Conservation (phyloP, 495 filamentous ascomycete species). For the Talaromyces trachyspermus region DNA sequence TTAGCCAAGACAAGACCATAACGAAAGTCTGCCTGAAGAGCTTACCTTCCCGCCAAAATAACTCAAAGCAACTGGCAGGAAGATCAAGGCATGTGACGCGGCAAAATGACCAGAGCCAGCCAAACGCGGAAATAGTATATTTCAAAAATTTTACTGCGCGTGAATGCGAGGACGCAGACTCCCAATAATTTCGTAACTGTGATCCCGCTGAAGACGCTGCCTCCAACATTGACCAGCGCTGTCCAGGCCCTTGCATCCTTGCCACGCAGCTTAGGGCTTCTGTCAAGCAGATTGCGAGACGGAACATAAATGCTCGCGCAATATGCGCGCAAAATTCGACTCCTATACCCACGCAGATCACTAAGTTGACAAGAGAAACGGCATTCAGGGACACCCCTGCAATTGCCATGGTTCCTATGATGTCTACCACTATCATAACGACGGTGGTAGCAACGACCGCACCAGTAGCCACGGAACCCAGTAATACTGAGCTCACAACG, state of each 20-base stretch:
- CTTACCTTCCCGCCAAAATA: constrained; percentile 77
- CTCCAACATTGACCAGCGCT: constrained; percentile 86
- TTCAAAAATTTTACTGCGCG: constrained; percentile 96
- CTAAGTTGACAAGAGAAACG: constrained; percentile 90
- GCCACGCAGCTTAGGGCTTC: constrained; percentile 59
- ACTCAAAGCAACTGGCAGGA: constrained; percentile 84
- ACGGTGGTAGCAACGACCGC: constrained; percentile 77
- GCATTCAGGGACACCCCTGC: constrained; percentile 89
- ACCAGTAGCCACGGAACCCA: constrained; percentile 79
- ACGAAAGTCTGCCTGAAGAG: constrained; percentile 8
- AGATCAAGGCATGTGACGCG: constrained; percentile 82
- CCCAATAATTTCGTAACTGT: constrained; percentile 92
- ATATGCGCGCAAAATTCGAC: constrained; percentile 98
- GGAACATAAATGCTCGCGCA: constrained; percentile 93
- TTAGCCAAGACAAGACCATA: constrained; percentile 2
- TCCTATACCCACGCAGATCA: constrained; percentile 91
- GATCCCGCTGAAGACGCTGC: constrained; percentile 91
- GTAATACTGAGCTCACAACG: constrained; percentile 62
- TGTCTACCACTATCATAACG: constrained; percentile 87
- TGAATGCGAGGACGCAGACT: constrained; percentile 88
- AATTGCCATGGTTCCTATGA: constrained; percentile 89
- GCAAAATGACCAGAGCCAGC: constrained; percentile 86
- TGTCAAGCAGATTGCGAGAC: constrained; percentile 64
- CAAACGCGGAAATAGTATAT: constrained; percentile 98
- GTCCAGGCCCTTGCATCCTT: constrained; percentile 84